Percentiles rank a stretch among this genome's conserved stretches.
phyloP scores from a whole-genome alignment of 2,329 filamentous ascomycete species.

The Fusarium sp. region DNA sequence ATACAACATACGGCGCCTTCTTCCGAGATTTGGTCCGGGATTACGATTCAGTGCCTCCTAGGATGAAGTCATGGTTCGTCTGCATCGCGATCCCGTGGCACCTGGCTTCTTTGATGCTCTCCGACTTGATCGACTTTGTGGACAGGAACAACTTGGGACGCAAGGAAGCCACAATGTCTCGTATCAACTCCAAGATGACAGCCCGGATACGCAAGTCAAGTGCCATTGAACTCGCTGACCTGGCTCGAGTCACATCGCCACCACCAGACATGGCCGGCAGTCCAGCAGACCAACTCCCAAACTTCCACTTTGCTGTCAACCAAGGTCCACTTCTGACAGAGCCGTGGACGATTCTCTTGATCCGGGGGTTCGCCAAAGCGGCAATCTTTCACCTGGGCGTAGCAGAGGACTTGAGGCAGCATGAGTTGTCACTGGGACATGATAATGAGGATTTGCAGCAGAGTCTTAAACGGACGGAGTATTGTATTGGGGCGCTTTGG shows the following conservation, averaged over 20 bases:
- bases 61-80: slow-evolving; percentile 70
- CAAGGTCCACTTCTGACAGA: slow-evolving; percentile 67
- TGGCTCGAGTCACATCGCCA: slow-evolving; percentile 59
- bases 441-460: slow-evolving; percentile 43
- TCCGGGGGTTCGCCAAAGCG: slow-evolving; percentile 63
- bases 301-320: slow-evolving; percentile 65
- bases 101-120: slow-evolving; percentile 65
- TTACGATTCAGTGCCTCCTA: slow-evolving; percentile 61
- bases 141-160: slow-evolving; percentile 52
- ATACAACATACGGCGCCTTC: slow-evolving; percentile 61
- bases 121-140: slow-evolving; percentile 64
- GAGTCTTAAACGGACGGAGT: slow-evolving; percentile 53
- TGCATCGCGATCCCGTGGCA: slow-evolving; percentile 69
- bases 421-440: slow-evolving; percentile 36
- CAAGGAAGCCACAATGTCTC: slow-evolving; percentile 29
- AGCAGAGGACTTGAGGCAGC: slow-evolving; percentile 35
- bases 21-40: slow-evolving; percentile 62
- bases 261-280: slow-evolving; percentile 21
- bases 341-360: slow-evolving; percentile 68
- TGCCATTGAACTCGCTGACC: slow-evolving; percentile 58
- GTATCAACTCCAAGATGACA: slow-evolving; percentile 49
- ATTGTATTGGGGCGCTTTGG: slow-evolving; percentile 65
- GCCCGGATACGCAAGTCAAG: slow-evolving; percentile 56
- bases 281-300: slow-evolving; percentile 41
- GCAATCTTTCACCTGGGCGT: slow-evolving; percentile 51